Conservation (phyloP, 1,284 basidiomycete genomes). For the Porodaedalea pini region DNA sequence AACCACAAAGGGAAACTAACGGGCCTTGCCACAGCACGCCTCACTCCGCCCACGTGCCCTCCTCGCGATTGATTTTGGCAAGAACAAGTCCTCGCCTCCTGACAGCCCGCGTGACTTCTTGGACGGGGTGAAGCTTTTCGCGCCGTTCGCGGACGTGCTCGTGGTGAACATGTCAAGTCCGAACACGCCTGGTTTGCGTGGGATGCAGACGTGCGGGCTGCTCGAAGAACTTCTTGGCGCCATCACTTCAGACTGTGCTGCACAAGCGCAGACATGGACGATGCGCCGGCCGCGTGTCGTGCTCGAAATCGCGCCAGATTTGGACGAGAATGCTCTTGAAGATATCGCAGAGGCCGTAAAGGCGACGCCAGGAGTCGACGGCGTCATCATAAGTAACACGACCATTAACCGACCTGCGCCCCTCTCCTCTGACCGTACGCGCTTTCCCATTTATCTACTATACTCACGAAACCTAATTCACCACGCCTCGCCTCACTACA, state of each 20-base stretch:
- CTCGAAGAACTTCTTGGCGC: conserved; percentile 70
- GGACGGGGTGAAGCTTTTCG: conserved; percentile 78
- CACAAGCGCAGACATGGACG: conserved; percentile 41
- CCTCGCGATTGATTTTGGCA: conserved; percentile 92
- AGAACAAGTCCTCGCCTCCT: conserved; percentile 85
- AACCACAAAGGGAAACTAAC: no score
- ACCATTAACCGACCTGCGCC: conserved; percentile 76
- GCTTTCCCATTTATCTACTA: conserved; percentile 1
- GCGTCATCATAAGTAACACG: conserved; percentile 96
- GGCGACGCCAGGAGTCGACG: conserved; percentile 73
- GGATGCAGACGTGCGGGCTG: conserved; percentile 79
- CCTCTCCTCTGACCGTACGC: conserved; percentile 57
- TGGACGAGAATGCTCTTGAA: conserved; percentile 73
- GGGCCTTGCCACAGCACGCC: no score
- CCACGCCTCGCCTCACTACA: background rate
- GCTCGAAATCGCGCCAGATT: conserved; percentile 93
- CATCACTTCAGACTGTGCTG: conserved; percentile 76
- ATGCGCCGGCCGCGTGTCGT: conserved; percentile 69
- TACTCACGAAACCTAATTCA: background rate
- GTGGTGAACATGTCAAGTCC: conserved; percentile 97
- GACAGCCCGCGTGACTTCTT: conserved; percentile 91
- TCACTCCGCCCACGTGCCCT: conserved; percentile 70
- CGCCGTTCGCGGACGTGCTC: conserved; percentile 87
- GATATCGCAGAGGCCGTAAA: conserved; percentile 86
- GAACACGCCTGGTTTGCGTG: conserved; percentile 93